phyloP scores from a whole-genome alignment of 1,284 basidiomycete species.

The Fomitiporia mediterranea region DNA sequence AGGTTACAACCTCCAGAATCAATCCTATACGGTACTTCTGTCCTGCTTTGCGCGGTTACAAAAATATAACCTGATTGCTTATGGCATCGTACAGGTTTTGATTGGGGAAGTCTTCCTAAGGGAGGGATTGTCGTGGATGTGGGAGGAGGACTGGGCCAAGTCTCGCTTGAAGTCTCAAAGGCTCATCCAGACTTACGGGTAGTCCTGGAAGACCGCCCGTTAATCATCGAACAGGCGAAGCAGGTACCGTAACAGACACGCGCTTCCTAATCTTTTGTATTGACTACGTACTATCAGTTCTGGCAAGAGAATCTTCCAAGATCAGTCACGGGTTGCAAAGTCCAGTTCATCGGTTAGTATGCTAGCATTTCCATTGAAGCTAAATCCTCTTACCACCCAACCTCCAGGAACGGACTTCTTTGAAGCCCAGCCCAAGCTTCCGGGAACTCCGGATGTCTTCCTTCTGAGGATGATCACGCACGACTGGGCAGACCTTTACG shows the following conservation, averaged over 20 bases:
- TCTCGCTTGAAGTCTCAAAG: conserved; percentile 19
- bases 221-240: conserved; percentile 8
- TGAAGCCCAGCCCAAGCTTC: conserved; percentile 23
- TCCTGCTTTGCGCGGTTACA: too few relatives aligned
- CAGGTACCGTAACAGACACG: not conserved
- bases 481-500: conserved; percentile 27
- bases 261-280: not conserved
- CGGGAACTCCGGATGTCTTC: conserved; percentile 24
- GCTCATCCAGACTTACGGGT: conserved; percentile 19
- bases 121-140: conserved; percentile 24
- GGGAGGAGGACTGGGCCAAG: conserved; percentile 22
- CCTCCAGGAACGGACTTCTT: conserved; percentile 30
- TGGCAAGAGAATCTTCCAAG: conserved; percentile 6
- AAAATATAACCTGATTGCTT: not conserved
- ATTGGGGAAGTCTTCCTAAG: conserved; percentile 15
- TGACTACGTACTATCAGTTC: not conserved
- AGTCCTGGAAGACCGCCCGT: conserved; percentile 23
- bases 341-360: conserved; percentile 16
- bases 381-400: not conserved
- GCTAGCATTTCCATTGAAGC: not conserved
- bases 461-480: conserved; percentile 27
- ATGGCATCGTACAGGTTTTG: conserved; percentile 13
- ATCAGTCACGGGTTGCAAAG: conserved; percentile 11
- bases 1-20: conserved; percentile 10
- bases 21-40: not conserved